A percentile compares a stretch with the other conserved stretches of the same genome.
Conservation (phyloP, 2,329 filamentous ascomycete species). For the Cytospora piceae region DNA sequence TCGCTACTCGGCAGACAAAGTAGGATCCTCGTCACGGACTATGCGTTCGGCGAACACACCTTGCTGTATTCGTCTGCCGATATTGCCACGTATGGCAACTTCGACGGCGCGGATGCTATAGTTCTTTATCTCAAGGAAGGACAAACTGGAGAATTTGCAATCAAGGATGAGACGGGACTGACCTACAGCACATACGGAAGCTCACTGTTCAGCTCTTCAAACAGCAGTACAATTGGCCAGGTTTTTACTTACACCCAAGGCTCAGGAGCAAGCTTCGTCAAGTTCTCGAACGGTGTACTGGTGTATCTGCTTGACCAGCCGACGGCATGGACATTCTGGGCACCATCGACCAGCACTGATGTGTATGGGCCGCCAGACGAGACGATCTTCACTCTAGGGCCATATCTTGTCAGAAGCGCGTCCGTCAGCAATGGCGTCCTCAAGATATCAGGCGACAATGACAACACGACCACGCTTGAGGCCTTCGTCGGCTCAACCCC, state of each 20-base stretch:
- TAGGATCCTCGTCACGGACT: conserved; percentile 59
- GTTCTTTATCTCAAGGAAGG: conserved; percentile 54
- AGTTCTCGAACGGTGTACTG: conserved; percentile 53
- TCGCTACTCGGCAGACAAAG: conserved; percentile 55
- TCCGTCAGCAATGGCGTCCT: conserved; percentile 54
- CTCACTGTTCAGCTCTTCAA: conserved; percentile 40
- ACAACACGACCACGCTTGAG: conserved; percentile 63
- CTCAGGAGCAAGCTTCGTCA: conserved; percentile 49
- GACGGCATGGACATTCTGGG: conserved; percentile 61
- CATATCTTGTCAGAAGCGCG: conserved; percentile 60
- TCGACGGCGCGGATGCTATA: conserved; percentile 48
- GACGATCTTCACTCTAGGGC: conserved; percentile 60
- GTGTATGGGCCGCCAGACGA: conserved; percentile 49
- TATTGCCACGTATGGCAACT: conserved; percentile 51
- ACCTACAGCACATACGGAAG: conserved; percentile 47
- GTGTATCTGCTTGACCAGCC: conserved; percentile 57
- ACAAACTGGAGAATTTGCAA: conserved; percentile 53
- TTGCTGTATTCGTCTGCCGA: conserved; percentile 57
- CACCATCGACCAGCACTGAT: conserved; percentile 48
- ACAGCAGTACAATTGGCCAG: conserved; percentile 35
- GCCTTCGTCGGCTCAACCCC: conserved; percentile 58
- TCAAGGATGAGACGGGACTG: conserved; percentile 44
- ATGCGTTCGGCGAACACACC: conserved; percentile 49
- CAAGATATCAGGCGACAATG: conserved; percentile 65
- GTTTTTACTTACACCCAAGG: conserved; percentile 52